These are phyloP conservation scores for Populus deltoides DNA, from an alignment of 345 rosid genomes.

Conservation along the genomic window DNA sequence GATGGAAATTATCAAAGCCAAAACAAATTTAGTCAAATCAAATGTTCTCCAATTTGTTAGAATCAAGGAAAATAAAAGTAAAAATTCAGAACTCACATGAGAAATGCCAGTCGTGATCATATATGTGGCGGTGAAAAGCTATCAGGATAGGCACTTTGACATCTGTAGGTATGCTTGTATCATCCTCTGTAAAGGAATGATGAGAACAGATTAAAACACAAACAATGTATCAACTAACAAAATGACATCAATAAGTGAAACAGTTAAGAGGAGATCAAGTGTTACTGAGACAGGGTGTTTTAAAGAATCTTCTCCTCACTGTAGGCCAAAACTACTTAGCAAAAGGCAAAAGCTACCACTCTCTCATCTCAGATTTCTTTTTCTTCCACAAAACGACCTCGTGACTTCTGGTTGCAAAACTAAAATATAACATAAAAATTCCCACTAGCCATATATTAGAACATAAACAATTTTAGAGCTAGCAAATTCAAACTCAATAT, in stretches of 20 bases:
- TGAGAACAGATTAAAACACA: not conserved
- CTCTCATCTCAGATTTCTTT: not conserved
- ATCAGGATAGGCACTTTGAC: slow-evolving; percentile 83
- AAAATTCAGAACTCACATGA: slow-evolving; percentile 60
- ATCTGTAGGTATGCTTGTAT: slow-evolving; percentile 79
- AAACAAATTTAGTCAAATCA: not conserved
- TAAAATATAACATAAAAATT: not conserved
- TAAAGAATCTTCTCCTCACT: not conserved
- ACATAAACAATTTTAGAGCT: not conserved
- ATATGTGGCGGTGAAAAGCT: slow-evolving; percentile 77
- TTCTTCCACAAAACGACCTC: not conserved
- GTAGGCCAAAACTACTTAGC: not conserved
- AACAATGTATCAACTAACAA: not conserved
- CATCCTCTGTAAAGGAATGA: slow-evolving; percentile 73
- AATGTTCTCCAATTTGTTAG: not conserved
- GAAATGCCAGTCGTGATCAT: slow-evolving; percentile 81
- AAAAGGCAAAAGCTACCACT: not conserved
- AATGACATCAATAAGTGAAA: not conserved
- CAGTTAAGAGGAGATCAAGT: not conserved
- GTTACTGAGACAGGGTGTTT: not conserved
- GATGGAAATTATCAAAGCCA: not conserved
- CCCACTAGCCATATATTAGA: not conserved
- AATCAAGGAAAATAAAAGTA: not conserved
- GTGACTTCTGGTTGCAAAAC: not conserved
- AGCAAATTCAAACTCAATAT: not conserved